phyloP scores from a whole-genome alignment of 495 filamentous ascomycete genomes.

The Arthonia radiata region DNA sequence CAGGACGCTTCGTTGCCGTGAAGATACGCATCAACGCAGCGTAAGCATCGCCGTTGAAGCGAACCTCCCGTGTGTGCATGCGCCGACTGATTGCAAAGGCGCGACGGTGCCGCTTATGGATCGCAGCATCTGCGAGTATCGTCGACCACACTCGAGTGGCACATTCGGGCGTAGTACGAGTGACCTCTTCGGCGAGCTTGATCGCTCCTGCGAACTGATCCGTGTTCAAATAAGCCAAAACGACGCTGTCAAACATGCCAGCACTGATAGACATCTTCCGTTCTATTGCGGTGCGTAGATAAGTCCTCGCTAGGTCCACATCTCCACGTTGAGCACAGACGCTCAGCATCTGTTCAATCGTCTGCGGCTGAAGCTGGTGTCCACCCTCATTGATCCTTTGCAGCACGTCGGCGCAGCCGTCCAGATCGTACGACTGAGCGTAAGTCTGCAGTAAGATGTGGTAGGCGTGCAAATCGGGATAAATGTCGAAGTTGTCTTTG shows the following conservation, averaged over 20 bases:
- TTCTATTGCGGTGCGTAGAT: conserved; percentile 31
- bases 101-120: conserved; percentile 30
- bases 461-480: conserved; percentile 32
- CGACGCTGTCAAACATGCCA: conserved; percentile 35
- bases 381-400: conserved; percentile 26
- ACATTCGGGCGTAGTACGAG: conserved; percentile 14
- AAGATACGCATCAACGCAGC: conserved; percentile 48
- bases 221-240: conserved; percentile 45
- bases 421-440: conserved; percentile 34
- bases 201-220: conserved; percentile 34
- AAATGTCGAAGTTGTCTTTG: conserved; percentile 22
- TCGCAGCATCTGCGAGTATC: conserved; percentile 41
- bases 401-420: conserved; percentile 35
- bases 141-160: conserved; percentile 54
- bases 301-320: conserved; percentile 32
- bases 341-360: conserved; percentile 46
- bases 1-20: conserved; percentile 29
- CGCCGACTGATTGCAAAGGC: conserved; percentile 23
- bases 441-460: conserved; percentile 60
- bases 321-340: conserved; percentile 53
- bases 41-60: conserved; percentile 48
- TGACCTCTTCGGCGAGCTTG: conserved; percentile 22
- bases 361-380: conserved; percentile 25
- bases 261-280: conserved; percentile 16
- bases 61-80: conserved; percentile 33